phyloP scores from a whole-genome alignment of 2,329 filamentous ascomycete genomes.

The Fusarium foetens region DNA sequence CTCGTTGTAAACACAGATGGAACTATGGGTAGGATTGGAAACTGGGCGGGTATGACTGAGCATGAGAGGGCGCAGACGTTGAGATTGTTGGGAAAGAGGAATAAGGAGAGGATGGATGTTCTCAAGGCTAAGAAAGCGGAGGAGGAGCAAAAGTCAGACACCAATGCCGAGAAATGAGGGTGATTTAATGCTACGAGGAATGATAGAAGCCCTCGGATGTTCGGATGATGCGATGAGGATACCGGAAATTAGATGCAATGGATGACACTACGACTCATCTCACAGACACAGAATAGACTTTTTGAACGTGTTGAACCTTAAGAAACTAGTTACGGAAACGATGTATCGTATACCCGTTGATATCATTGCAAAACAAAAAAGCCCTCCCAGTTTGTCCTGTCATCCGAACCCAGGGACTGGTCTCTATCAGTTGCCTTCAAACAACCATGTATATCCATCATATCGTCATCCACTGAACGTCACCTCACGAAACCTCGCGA shows the following conservation, averaged over 20 bases:
- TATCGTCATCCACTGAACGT: conserved; percentile 17
- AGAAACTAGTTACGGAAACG: conserved; percentile 38
- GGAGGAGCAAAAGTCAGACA: conserved; percentile 19
- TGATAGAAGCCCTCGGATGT: not conserved
- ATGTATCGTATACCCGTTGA: conserved; percentile 43
- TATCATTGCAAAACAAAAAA: conserved; percentile 43
- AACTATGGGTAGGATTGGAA: conserved; percentile 74
- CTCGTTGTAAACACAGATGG: conserved; percentile 80
- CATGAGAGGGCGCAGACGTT: conserved; percentile 74
- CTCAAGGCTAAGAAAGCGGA: conserved; percentile 50
- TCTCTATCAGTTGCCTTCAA: conserved; percentile 34
- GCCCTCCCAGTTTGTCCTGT: conserved; percentile 23
- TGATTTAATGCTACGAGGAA: not conserved
- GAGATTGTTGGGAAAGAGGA: conserved; percentile 73
- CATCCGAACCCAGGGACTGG: conserved; percentile 20
- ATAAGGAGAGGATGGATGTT: conserved; percentile 68
- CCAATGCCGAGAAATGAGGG: not conserved
- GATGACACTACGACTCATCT: not conserved
- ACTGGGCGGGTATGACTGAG: conserved; percentile 78
- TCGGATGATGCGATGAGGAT: not conserved
- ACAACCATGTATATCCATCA: conserved; percentile 29
- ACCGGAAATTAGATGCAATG: not conserved
- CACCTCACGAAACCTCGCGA: conserved; percentile 21
- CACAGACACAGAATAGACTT: not conserved
- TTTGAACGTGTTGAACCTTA: conserved; percentile 27